A percentile compares a stretch with the other conserved stretches of the same genome.
phyloP scores from a whole-genome alignment of 345 rosid genomes.

The Lagerstroemia speciosa region DNA sequence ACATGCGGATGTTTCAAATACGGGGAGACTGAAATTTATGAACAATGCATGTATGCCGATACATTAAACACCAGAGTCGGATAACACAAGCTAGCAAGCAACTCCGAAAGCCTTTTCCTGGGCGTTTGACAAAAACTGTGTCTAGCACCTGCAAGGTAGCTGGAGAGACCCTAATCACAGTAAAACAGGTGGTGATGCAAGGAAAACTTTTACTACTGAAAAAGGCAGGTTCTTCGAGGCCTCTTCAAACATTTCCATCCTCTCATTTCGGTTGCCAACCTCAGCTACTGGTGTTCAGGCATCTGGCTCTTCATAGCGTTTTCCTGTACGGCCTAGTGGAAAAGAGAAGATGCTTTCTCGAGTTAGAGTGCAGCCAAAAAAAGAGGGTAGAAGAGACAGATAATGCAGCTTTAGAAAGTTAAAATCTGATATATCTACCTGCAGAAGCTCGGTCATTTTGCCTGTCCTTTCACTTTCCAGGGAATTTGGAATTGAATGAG shows the following conservation, averaged over 20 bases:
- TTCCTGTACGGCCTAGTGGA: conserved; percentile 75
- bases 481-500: conserved; percentile 37
- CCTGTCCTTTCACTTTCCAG: conserved; percentile 49
- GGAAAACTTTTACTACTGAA: neutral
- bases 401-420: neutral
- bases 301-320: conserved; percentile 45
- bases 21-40: neutral
- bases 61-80: neutral
- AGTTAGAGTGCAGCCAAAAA: neutral
- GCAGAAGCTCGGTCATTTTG: conserved; percentile 79
- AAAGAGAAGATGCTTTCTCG: neutral
- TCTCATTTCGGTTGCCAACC: neutral
- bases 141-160: neutral
- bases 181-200: neutral
- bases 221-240: neutral
- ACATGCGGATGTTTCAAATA: too few species aligned
- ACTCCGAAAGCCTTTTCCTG: neutral
- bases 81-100: neutral
- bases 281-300: conserved; percentile 14
- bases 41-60: neutral
- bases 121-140: neutral
- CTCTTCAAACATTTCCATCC: neutral
- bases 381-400: neutral
- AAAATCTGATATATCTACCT: conserved; percentile 36
- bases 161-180: neutral